A percentile compares a stretch with the other conserved stretches of the same genome.
Conservation (phyloP, 2,329 filamentous ascomycete genomes). For the Calonectria naviculata region DNA sequence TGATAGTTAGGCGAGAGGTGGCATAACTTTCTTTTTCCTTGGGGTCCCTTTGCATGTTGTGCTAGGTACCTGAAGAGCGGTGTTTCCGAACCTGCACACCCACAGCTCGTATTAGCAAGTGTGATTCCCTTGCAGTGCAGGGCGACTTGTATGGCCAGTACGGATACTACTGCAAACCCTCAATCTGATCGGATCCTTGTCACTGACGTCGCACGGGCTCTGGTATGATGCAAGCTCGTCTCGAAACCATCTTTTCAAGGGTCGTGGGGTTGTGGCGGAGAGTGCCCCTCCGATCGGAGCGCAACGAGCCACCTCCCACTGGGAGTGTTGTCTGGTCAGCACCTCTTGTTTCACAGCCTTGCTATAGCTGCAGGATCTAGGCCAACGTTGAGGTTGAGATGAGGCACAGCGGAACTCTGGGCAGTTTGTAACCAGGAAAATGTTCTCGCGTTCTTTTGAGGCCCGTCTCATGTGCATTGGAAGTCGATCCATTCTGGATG, state of each 20-base stretch:
- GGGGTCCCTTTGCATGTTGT: not conserved
- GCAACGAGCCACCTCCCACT: not conserved
- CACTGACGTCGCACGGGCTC: constrained; percentile 11
- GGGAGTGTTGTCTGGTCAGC: not conserved
- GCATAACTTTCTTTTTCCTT: not conserved
- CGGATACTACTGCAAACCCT: not conserved
- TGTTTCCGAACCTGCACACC: not conserved
- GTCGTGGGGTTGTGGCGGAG: not conserved
- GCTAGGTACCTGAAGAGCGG: not conserved
- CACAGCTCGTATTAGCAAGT: not conserved
- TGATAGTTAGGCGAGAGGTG: constrained; percentile 4
- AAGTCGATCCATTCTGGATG: constrained; percentile 3
- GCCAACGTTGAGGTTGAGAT: constrained; percentile 18
- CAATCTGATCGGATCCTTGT: constrained; percentile 8
- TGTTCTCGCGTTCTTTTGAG: not conserved
- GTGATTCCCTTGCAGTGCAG: not conserved
- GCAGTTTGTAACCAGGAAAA: constrained; percentile 6
- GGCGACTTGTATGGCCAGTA: not conserved
- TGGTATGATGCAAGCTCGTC: constrained; percentile 18
- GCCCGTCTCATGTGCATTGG: constrained; percentile 8
- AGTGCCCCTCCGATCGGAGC: not conserved
- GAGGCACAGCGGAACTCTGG: constrained; percentile 11
- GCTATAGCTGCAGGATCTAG: constrained; percentile 29
- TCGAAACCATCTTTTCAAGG: constrained; percentile 2
- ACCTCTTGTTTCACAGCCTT: constrained; percentile 27